Percentiles rank a stretch among this genome's conserved stretches.
phyloP scores from a whole-genome alignment of 2,329 filamentous ascomycete genomes.

The Neonectria faginata region DNA sequence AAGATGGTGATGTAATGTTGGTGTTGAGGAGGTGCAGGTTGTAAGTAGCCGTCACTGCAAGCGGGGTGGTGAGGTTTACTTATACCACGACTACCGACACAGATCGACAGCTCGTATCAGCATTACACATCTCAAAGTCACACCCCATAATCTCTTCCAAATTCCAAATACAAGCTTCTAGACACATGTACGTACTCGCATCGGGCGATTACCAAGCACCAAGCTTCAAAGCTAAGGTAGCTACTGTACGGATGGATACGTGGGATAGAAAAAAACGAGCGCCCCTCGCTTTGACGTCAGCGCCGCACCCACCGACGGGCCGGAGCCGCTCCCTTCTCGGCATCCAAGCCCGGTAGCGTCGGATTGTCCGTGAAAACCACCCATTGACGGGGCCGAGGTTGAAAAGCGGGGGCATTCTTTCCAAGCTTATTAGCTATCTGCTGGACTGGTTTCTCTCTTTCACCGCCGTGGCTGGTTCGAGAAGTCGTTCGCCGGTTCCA shows the following conservation, averaged over 20 bases:
- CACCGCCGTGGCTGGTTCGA: too few relatives aligned
- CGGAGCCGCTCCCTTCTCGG: slow-evolving; percentile 4
- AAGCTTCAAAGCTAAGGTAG: not conserved
- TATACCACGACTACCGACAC: not conserved
- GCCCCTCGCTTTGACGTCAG: slow-evolving; percentile 1
- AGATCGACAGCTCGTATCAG: not conserved
- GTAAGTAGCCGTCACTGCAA: not conserved
- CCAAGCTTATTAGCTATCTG: too few relatives aligned
- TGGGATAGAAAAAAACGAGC: too few relatives aligned
- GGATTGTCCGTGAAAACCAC: not conserved
- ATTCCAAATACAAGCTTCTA: slow-evolving; percentile 16
- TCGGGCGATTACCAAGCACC: slow-evolving; percentile 33
- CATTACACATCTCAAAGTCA: not conserved
- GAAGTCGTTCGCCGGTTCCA: not conserved
- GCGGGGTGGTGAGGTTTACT: not conserved
- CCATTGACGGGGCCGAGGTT: not conserved
- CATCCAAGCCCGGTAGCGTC: not conserved
- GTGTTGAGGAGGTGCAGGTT: not conserved
- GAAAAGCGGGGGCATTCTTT: not conserved
- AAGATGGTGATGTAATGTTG: slow-evolving; percentile 1
- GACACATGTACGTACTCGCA: not conserved
- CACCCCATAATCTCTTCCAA: too few relatives aligned
- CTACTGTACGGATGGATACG: too few relatives aligned
- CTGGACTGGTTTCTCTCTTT: too few relatives aligned
- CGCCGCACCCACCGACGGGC: not conserved